These are phyloP conservation scores for Lentithecium fluviatile DNA, from an alignment of 495 filamentous ascomycete species.

Conservation along the genomic window DNA sequence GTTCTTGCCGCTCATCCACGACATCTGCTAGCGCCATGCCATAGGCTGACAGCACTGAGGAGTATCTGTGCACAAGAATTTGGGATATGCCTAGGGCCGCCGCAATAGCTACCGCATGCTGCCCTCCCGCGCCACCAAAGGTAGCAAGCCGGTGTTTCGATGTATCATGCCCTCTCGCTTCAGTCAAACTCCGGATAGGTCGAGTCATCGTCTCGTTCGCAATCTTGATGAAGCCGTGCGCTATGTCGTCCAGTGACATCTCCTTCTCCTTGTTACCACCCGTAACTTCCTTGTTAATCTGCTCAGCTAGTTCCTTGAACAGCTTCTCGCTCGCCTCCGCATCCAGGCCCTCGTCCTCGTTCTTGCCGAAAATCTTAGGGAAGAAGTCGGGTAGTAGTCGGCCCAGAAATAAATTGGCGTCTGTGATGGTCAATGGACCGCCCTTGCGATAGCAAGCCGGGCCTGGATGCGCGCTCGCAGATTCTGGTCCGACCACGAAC, in stretches of 20 bases:
- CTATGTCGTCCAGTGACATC: conserved; percentile 85
- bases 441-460: conserved; percentile 95
- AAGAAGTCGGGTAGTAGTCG: conserved; percentile 91
- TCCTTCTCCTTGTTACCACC: conserved; percentile 57
- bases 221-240: conserved; percentile 85
- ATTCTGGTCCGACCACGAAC: conserved; percentile 96
- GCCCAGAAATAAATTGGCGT: conserved; percentile 89
- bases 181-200: conserved; percentile 87
- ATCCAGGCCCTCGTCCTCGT: conserved; percentile 86
- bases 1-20: conserved; percentile 88
- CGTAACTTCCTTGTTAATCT: conserved; percentile 67
- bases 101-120: conserved; percentile 95
- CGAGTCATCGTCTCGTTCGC: conserved; percentile 96
- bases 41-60: conserved; percentile 91
- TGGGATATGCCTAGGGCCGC: conserved; percentile 82
- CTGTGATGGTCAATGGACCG: conserved; percentile 87
- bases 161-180: conserved; percentile 90
- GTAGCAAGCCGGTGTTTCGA: conserved; percentile 85
- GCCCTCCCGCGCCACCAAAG: conserved; percentile 93
- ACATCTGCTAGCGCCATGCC: conserved; percentile 97
- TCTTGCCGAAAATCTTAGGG: conserved; percentile 92
- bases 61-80: conserved; percentile 88
- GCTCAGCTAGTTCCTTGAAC: conserved; percentile 73
- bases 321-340: conserved; percentile 70
- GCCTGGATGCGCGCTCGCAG: conserved; percentile 87